Conservation (phyloP, 2,329 filamentous ascomycete genomes). For the Ploettnerulaceae sp. region DNA sequence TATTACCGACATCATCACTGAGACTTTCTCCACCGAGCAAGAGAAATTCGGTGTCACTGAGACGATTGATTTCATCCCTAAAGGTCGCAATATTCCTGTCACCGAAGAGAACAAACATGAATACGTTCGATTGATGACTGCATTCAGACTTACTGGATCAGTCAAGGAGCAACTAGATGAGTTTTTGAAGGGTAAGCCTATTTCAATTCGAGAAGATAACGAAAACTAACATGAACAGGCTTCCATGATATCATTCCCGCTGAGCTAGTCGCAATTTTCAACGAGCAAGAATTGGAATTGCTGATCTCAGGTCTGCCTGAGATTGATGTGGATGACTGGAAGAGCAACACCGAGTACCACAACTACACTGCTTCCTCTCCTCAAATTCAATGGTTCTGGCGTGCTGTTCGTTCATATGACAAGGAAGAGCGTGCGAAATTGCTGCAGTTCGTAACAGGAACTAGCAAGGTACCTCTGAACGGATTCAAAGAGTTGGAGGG, state of each 20-base stretch:
- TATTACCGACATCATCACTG: constrained; percentile 94
- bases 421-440: constrained; percentile 98
- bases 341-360: constrained; percentile 97
- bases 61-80: constrained; percentile 78
- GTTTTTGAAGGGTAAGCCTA: constrained; percentile 70
- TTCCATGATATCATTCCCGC: constrained; percentile 98
- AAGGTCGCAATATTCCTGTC: constrained; percentile 87
- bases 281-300: constrained; percentile 94
- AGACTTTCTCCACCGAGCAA: constrained; percentile 91
- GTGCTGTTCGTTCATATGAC: constrained; percentile 92
- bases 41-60: constrained; percentile 90
- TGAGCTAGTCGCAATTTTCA: constrained; percentile 94
- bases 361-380: constrained; percentile 93
- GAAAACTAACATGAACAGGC: constrained; percentile 45
- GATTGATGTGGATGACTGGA: constrained; percentile 98
- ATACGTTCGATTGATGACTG: constrained; percentile 89
- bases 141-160: constrained; percentile 86
- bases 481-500: constrained; percentile 98
- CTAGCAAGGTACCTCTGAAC: constrained; percentile 95
- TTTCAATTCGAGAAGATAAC: background rate
- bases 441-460: constrained; percentile 96
- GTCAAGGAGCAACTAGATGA: constrained; percentile 92
- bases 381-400: constrained; percentile 99
- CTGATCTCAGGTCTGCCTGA: constrained; percentile 95
- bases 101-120: constrained; percentile 99